phyloP scores from a whole-genome alignment of 2,329 filamentous ascomycete genomes.

The Alternaria longipes region DNA sequence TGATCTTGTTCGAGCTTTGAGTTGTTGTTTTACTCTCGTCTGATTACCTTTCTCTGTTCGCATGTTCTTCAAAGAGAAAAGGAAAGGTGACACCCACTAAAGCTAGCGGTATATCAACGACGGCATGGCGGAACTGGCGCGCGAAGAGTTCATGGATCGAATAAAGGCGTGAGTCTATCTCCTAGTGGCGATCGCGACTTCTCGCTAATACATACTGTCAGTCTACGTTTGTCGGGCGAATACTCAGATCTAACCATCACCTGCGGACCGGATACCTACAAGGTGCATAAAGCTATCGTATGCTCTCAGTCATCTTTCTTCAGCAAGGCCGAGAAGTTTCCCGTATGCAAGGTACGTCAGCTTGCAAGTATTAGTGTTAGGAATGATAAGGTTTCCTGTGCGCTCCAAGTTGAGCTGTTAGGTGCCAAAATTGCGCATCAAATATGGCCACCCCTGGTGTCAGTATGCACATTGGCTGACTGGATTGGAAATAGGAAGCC shows the following conservation, averaged over 20 bases:
- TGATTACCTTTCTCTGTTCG: too few relatives aligned
- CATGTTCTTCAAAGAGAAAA: too few relatives aligned
- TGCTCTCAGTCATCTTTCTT: background rate
- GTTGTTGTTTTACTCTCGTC: too few relatives aligned
- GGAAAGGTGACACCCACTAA: too few relatives aligned
- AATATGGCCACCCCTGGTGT: too few relatives aligned
- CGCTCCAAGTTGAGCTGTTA: too few relatives aligned
- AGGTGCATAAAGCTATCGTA: constrained; percentile 24
- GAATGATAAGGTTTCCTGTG: background rate
- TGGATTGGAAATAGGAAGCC: constrained; percentile 11
- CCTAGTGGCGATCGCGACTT: background rate
- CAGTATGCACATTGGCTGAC: too few relatives aligned
- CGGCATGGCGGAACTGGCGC: too few relatives aligned
- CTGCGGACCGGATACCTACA: constrained; percentile 20
- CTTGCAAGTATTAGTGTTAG: background rate
- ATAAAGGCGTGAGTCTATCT: background rate
- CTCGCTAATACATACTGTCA: background rate
- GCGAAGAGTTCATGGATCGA: background rate
- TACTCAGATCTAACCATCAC: constrained; percentile 31
- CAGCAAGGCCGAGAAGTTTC: background rate
- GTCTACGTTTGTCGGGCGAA: constrained; percentile 11
- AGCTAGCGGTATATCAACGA: too few relatives aligned
- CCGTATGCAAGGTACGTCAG: background rate
- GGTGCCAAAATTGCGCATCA: too few relatives aligned
- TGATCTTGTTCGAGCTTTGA: too few relatives aligned